phyloP scores from a whole-genome alignment of 306 rosid genomes.

The Rosa rugosa region DNA sequence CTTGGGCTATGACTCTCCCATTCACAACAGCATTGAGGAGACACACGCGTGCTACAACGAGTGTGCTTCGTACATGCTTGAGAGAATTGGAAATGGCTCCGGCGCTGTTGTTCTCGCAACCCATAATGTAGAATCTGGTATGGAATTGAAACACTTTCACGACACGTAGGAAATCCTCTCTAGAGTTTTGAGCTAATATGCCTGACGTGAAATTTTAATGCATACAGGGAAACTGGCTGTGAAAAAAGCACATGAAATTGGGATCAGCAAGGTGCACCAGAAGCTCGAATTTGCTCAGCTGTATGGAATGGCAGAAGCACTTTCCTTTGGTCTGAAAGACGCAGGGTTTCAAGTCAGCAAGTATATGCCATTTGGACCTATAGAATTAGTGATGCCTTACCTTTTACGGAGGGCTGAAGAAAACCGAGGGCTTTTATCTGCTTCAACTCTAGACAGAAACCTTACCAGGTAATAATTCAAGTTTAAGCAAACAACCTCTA shows the following conservation, averaged over 20 bases:
- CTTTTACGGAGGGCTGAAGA: slow-evolving; percentile 91
- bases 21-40: slow-evolving; percentile 63
- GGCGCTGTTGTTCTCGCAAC: slow-evolving; percentile 79
- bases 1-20: slow-evolving; percentile 64
- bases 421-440: slow-evolving; percentile 75
- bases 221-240: slow-evolving; percentile 74
- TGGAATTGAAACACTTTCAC: background rate
- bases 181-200: background rate
- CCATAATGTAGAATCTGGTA: slow-evolving; percentile 87
- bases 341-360: slow-evolving; percentile 97
- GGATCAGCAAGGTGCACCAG: slow-evolving; percentile 65
- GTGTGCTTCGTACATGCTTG: slow-evolving; percentile 64
- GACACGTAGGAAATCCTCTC: background rate
- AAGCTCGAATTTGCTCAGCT: slow-evolving; percentile 90
- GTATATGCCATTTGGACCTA: slow-evolving; percentile 91
- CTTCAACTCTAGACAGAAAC: slow-evolving; percentile 65
- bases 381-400: slow-evolving; percentile 78
- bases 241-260: slow-evolving; percentile 67
- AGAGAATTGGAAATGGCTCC: slow-evolving; percentile 57
- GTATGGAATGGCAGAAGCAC: slow-evolving; percentile 85
- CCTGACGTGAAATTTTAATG: background rate
- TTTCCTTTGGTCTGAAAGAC: slow-evolving; percentile 74
- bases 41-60: slow-evolving; percentile 76
- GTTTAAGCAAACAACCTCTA: too few species aligned
- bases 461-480: slow-evolving; percentile 53